Percentiles rank a stretch among this genome's conserved stretches.
phyloP scores from a whole-genome alignment of 768 basidiomycete species.

The Postia placenta region DNA sequence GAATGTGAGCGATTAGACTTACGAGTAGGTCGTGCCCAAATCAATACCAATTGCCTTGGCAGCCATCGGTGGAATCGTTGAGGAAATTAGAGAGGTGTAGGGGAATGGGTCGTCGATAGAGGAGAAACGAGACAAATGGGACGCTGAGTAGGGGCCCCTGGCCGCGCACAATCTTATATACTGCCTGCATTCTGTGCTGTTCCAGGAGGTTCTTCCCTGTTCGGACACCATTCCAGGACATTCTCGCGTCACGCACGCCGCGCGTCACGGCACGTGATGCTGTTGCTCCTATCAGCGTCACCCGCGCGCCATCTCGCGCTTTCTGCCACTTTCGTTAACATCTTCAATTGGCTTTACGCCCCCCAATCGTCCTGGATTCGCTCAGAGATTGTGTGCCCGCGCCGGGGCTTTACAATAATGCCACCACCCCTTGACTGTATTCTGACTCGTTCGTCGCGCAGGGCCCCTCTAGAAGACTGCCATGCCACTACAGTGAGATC shows the following conservation, averaged over 20 bases:
- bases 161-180: slow-evolving; percentile 17
- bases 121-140: slow-evolving; percentile 13
- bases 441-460: too few species aligned
- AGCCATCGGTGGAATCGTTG: slow-evolving; percentile 8
- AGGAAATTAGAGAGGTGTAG: slow-evolving; percentile 7
- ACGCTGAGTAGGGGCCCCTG: slow-evolving; percentile 12
- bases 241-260: slow-evolving; percentile 14
- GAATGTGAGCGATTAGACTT: slow-evolving; percentile 26
- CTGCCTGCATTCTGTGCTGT: slow-evolving; percentile 16
- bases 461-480: too few species aligned
- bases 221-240: slow-evolving; percentile 16
- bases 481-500: too few species aligned
- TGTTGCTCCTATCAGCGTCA: background rate
- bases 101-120: slow-evolving; percentile 3
- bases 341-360: too few species aligned
- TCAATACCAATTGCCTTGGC: slow-evolving; percentile 85
- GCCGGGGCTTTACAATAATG: too few species aligned
- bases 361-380: too few species aligned
- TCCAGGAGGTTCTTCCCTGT: slow-evolving; percentile 21
- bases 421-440: too few species aligned
- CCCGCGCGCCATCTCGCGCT: background rate
- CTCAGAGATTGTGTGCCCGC: too few species aligned
- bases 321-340: slow-evolving; percentile 3
- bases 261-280: slow-evolving; percentile 10
- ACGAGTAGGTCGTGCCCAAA: slow-evolving; percentile 92